phyloP scores from a whole-genome alignment of 176 grass and related monocot species.

The Oryza glaberrima region DNA sequence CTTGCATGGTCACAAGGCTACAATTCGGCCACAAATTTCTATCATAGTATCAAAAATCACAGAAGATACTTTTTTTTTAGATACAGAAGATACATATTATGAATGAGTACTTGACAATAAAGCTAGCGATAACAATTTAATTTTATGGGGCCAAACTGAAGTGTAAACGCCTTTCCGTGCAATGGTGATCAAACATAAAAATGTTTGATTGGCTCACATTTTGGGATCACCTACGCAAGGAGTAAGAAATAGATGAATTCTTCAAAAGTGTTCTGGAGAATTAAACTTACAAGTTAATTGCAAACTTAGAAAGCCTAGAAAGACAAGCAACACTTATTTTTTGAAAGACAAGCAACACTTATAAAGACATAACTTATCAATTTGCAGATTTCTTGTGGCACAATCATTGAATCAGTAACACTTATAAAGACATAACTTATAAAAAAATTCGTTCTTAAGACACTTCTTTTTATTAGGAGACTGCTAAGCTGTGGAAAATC shows the following conservation, averaged over 20 bases:
- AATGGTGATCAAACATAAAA: not conserved
- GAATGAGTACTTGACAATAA: not conserved
- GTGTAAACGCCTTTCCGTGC: not conserved
- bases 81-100: not conserved
- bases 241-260: conserved; percentile 4
- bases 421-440: not conserved
- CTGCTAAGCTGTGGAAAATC: not conserved
- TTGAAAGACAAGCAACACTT: too few relatives aligned
- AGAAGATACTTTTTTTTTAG: too few relatives aligned
- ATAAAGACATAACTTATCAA: not conserved
- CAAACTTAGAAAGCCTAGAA: not conserved
- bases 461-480: conserved; percentile 21
- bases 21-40: not conserved
- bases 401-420: not conserved
- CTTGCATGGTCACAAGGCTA: not conserved
- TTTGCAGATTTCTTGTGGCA: not conserved
- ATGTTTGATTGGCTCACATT: not conserved
- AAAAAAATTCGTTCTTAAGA: not conserved
- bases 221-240: not conserved
- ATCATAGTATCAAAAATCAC: not conserved
- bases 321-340: too few relatives aligned
- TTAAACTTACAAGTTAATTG: not conserved
- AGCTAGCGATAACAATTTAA: not conserved
- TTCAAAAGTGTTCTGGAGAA: not conserved
- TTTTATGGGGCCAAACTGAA: not conserved